These are phyloP conservation scores for Wallemia mellicola DNA, from an alignment of 1,284 basidiomycete genomes.

Conservation along the genomic window DNA sequence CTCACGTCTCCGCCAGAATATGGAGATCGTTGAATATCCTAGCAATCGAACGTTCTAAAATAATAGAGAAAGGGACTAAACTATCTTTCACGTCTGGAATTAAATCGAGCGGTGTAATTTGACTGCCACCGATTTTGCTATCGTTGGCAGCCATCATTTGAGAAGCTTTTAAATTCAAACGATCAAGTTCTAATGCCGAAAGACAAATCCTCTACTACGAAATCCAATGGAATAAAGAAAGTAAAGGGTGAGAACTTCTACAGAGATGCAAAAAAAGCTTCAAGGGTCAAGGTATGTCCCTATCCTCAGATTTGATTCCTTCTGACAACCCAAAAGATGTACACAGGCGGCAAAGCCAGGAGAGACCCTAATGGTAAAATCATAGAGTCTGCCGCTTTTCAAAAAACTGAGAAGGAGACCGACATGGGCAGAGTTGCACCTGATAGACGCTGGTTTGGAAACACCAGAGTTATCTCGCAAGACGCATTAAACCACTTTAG, in stretches of 20 bases:
- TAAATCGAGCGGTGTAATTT: neutral
- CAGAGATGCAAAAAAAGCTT: neutral
- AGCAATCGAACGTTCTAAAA: neutral
- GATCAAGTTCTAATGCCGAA: neutral
- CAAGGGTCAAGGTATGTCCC: neutral
- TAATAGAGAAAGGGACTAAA: neutral
- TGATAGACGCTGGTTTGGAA: constrained; percentile 85
- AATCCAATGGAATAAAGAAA: neutral
- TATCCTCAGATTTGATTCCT: neutral
- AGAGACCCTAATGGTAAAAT: constrained; percentile 70
- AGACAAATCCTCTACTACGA: neutral
- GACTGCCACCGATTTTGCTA: neutral
- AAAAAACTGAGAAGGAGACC: constrained; percentile 64
- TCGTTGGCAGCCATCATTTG: neutral
- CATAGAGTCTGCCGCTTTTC: constrained; percentile 66
- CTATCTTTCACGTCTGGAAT: neutral
- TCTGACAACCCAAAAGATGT: constrained; percentile 25
- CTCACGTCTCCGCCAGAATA: neutral
- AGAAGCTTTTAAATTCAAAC: constrained; percentile 1
- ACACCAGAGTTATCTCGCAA: constrained; percentile 94
- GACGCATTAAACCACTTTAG: constrained; percentile 78
- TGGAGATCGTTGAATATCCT: neutral
- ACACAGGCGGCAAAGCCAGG: constrained; percentile 62
- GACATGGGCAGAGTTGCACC: constrained; percentile 66
- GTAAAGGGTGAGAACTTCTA: neutral